Evolutionary conservation across 1,284 basidiomycete genomes (phyloP).

Genomic region (Spongispora temasekensis): DNA sequence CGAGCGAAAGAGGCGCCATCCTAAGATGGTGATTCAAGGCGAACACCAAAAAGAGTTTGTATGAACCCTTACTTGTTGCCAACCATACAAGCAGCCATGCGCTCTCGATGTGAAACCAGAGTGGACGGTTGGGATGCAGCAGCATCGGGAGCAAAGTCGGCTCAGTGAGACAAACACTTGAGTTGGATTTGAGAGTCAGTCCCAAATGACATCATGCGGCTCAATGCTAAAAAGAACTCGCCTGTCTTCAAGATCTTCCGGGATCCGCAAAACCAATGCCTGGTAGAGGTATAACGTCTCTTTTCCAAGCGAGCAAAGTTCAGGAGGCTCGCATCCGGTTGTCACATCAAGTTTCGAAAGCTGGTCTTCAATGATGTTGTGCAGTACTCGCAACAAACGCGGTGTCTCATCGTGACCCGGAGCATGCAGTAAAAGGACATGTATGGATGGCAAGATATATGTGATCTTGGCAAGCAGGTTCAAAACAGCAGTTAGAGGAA

Average conservation of each 20-base stretch:
- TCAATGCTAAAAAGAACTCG: too few relatives aligned
- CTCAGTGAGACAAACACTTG: conserved; percentile 42
- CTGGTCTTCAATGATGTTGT: conserved; percentile 43
- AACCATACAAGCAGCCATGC: conserved; percentile 53
- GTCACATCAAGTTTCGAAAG: conserved; percentile 35
- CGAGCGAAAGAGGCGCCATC: conserved; percentile 41
- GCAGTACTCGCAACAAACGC: conserved; percentile 43
- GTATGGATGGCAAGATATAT: conserved; percentile 52
- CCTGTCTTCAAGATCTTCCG: conserved; percentile 46
- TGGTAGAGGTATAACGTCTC: conserved; percentile 54
- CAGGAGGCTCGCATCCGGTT: conserved; percentile 21
- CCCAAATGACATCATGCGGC: too few relatives aligned
- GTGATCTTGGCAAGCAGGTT: conserved; percentile 50
- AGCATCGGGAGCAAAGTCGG: conserved; percentile 48
- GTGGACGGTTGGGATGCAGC: conserved; percentile 50
- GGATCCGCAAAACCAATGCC: conserved; percentile 49
- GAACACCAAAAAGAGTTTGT: conserved; percentile 19
- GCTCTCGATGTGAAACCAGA: conserved; percentile 48
- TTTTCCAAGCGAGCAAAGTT: conserved; percentile 37
- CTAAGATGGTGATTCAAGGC: conserved; percentile 31
- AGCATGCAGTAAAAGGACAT: conserved; percentile 37
- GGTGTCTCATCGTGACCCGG: conserved; percentile 30
- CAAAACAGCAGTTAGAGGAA: conserved; percentile 51
- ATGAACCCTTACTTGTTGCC: conserved; percentile 52
- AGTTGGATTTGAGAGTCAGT: conserved; percentile 35